Percentiles rank a stretch among this genome's conserved stretches.
Conservation (phyloP, 208 protist genomes). For the Leishmania arabica region DNA sequence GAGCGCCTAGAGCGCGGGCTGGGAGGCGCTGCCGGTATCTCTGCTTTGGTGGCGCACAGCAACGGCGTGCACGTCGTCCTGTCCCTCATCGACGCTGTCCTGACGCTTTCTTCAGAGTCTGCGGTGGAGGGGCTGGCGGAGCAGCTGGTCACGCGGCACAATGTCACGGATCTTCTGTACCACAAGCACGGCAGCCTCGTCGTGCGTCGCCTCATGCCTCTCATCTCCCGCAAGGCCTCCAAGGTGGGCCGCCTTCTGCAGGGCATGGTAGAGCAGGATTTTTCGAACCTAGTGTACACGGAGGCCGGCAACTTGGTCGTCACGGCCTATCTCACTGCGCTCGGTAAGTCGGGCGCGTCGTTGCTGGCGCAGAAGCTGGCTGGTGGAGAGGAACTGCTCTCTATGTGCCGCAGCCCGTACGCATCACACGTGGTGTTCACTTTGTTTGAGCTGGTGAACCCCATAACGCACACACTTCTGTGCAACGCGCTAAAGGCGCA, state of each 20-base stretch:
- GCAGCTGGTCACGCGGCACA: slow-evolving; percentile 48
- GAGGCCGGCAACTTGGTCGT: slow-evolving; percentile 82
- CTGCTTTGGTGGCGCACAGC: slow-evolving; percentile 39
- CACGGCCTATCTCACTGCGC: slow-evolving; percentile 67
- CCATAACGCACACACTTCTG: slow-evolving; percentile 63
- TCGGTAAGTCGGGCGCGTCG: slow-evolving; percentile 51
- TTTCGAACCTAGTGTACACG: slow-evolving; percentile 61
- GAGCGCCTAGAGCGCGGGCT: slow-evolving; percentile 48
- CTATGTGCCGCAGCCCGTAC: slow-evolving; percentile 63
- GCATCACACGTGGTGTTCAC: slow-evolving; percentile 82
- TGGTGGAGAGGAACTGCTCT: slow-evolving; percentile 56
- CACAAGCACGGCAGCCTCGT: slow-evolving; percentile 73
- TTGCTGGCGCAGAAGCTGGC: slow-evolving; percentile 60
- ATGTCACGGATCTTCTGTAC: slow-evolving; percentile 57
- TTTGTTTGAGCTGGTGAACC: slow-evolving; percentile 73
- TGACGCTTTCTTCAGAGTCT: slow-evolving; percentile 36
- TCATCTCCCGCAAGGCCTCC: slow-evolving; percentile 57
- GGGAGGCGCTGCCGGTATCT: slow-evolving; percentile 47
- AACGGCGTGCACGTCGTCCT: slow-evolving; percentile 82
- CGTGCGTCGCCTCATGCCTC: slow-evolving; percentile 72
- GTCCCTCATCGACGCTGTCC: slow-evolving; percentile 51
- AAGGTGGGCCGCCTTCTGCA: slow-evolving; percentile 65
- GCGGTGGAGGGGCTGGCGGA: slow-evolving; percentile 58
- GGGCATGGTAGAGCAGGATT: slow-evolving; percentile 58
- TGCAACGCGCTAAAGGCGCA: slow-evolving; percentile 70